These are phyloP conservation scores for Komagataella pseudopastoris DNA, from an alignment of 805 yeast genomes.

Conservation along the genomic window DNA sequence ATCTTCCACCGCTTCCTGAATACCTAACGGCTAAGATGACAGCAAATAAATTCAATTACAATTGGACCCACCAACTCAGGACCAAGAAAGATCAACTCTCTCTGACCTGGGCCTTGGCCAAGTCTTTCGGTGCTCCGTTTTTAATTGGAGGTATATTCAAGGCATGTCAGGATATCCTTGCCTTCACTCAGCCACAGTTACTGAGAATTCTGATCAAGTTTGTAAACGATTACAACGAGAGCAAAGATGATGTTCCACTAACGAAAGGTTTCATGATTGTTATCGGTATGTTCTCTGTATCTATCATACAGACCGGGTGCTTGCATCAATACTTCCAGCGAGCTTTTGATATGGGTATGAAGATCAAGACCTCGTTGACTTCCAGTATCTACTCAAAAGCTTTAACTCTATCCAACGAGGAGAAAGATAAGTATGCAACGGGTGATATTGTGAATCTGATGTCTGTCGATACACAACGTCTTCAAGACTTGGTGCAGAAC, in stretches of 20 bases:
- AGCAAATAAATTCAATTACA: constrained; percentile 31
- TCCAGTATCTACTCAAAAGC: constrained; percentile 59
- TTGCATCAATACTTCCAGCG: constrained; percentile 72
- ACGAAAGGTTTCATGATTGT: constrained; percentile 70
- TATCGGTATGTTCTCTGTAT: constrained; percentile 57
- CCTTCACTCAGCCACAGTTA: constrained; percentile 81
- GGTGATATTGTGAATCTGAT: constrained; percentile 92
- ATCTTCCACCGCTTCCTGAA: constrained; percentile 70
- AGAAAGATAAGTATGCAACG: constrained; percentile 57
- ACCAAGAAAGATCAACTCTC: constrained; percentile 16
- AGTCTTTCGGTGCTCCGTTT: constrained; percentile 66
- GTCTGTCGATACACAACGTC: constrained; percentile 87
- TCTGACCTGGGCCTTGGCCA: constrained; percentile 32
- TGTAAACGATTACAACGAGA: constrained; percentile 34
- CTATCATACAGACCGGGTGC: constrained; percentile 65
- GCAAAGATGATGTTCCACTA: constrained; percentile 38
- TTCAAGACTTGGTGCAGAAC: constrained; percentile 71
- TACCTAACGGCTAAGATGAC: constrained; percentile 44
- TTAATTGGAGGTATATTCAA: constrained; percentile 62
- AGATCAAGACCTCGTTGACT: constrained; percentile 55
- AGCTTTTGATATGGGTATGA: constrained; percentile 66
- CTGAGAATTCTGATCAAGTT: constrained; percentile 51
- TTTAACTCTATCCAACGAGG: constrained; percentile 54
- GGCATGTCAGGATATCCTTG: constrained; percentile 59
- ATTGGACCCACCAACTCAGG: constrained; percentile 48